Evolutionary conservation across 257 asterid genomes (phyloP), one percentile per base, ranked within the genome.

Genomic region (Petunia secreta): DNA sequence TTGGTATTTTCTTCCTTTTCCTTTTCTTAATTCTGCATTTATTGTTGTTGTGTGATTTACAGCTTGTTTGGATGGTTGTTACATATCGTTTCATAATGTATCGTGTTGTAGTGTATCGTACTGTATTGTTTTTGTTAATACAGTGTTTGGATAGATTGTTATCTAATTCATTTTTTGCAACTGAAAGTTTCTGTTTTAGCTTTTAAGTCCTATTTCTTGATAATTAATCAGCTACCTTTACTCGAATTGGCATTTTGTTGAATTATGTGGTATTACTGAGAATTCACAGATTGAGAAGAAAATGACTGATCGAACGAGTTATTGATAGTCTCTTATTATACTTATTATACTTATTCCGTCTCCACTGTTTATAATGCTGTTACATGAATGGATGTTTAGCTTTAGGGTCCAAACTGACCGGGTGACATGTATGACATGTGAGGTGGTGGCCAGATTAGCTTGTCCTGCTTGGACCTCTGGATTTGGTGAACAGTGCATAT

Each of bases 1-100:
- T 82, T 89, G 93, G 91, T 89, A 85, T 38, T 79, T 80, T 69
- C 54, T 81, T 50, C 80, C 16, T 57, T 65, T 78, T 62, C 69
- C 80, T n/a, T 41, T 58, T 59, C 52, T 16, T 40, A 41, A 0
- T 44, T 44, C 8, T 44, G 44, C 59, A 52, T 46, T 81, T 48
- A n/a, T 75, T 5, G 15, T 39, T 59, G 57, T 25, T 16, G 77
- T 46, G 25, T 69, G 0, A 46, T 10, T 46, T 69, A 8, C 38
- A 25, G 25, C 25, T 25, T 25, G 25, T 25, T 25, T 25, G 25
- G 25, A 25, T 25, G 25, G 25, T 25, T 25, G 25, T 25, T 25
- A 25, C 25, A 25, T 25, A 25, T 25, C 25, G 25, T 25, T 25
- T 25, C 25, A 25, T 25, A 25, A 25, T 25, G 25, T 25, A 25